Conservation (phyloP, 2,329 filamentous ascomycete species). For the Cercospora zeae-maydis region DNA sequence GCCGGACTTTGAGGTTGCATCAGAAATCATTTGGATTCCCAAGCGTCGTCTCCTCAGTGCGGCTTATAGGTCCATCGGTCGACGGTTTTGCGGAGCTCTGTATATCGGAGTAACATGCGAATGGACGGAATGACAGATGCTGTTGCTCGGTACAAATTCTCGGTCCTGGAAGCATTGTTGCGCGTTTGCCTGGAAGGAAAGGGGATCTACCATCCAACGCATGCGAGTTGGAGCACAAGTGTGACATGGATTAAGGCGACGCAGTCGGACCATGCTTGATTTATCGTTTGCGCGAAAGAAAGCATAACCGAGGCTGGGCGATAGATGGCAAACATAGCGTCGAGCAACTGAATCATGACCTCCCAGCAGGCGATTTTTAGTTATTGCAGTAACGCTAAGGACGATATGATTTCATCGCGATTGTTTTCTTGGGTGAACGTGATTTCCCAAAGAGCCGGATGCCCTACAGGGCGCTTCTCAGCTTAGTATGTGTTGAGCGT, state of each 20-base stretch:
- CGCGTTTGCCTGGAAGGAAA: not conserved
- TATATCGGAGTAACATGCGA: not conserved
- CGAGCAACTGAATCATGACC: not conserved
- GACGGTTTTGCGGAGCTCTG: not conserved
- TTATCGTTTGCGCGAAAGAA: not conserved
- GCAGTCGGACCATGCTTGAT: not conserved
- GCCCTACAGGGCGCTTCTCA: too few relatives aligned
- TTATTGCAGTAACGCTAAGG: not conserved
- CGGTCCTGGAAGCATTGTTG: not conserved
- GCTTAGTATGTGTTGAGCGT: too few relatives aligned
- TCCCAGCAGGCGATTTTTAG: not conserved
- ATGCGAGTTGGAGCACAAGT: not conserved
- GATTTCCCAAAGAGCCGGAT: too few relatives aligned
- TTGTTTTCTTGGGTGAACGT: too few relatives aligned
- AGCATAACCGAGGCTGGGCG: conserved; percentile 3
- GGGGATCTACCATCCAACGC: not conserved
- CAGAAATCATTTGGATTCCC: not conserved
- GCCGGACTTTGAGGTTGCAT: not conserved
- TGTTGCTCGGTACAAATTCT: too few relatives aligned
- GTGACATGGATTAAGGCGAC: not conserved
- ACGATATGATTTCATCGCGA: too few relatives aligned
- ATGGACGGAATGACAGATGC: too few relatives aligned
- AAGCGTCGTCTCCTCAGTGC: not conserved
- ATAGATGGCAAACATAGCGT: not conserved
- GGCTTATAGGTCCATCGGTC: not conserved